Base-by-base conservation (phyloP, 2,329 filamentous ascomycete genomes). In the Piedraia hortae region DNA sequence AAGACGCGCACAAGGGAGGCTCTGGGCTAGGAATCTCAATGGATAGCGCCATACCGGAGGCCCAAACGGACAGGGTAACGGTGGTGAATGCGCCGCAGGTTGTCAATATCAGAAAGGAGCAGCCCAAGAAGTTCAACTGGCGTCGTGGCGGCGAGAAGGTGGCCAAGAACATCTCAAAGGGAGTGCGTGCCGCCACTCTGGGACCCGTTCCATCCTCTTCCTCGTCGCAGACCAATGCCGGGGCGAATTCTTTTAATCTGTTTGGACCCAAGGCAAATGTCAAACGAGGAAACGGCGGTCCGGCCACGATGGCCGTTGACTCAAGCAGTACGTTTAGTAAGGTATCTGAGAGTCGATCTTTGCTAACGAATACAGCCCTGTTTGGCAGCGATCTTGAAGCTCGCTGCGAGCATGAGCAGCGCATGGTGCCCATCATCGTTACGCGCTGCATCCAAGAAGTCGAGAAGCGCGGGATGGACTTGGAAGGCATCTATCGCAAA, bases 111-210 rank as follows among this genome's bases (percentile, higher is more conserved):
- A 67, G 78, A 36, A 93, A 91, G 50, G 78, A 73, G 9, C 78
- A 90, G 41, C 66, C 71, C 24, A 89, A 78, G 52, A 93, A 91
- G 45, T 91, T 91, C 50, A 90, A 90, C 50, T 93, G 85, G 80
- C 90, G 91, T 58, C 90, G 88, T 53, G 78, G 78, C 17, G 75
- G 75, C 17, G 82, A 89, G 47, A 80, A 74, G 25, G 69, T 93
- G 35, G 80, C 80, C 13, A 89, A 91, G 46, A 82, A 80, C 39
- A 73, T 93, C 22, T 72, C 73, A 28, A 91, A 91, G 51, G 78
- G 80, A 23, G 66, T 93, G 44, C 90, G 89, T 46, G 74, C 78
- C 24, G 80, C 80, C 4, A 88, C 91, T 27, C 70, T 68, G 32
- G 47, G 47, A 22, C 36, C 37, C 8, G 31, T 36, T 20, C 37